These are phyloP conservation scores for Candida broadrunensis DNA, from an alignment of 805 yeast genomes.

Conservation along the genomic window DNA sequence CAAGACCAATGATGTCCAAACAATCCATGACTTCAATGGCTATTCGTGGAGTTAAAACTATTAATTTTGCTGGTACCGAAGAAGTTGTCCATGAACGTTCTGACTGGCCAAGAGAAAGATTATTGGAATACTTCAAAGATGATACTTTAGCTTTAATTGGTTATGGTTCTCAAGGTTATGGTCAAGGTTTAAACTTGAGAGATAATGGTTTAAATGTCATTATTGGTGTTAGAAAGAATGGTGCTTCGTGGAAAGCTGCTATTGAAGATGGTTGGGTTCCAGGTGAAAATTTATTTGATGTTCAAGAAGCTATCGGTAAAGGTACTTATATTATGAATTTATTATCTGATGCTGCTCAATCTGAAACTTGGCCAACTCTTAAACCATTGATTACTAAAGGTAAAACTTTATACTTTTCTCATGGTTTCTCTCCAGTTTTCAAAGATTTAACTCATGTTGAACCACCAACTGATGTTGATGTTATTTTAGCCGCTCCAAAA, in stretches of 20 bases:
- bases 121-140: conserved; percentile 93
- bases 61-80: conserved; percentile 93
- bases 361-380: conserved; percentile 91
- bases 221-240: conserved; percentile 96
- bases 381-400: conserved; percentile 94
- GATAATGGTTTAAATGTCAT: conserved; percentile 98
- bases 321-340: conserved; percentile 98
- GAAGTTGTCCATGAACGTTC: conserved; percentile 97
- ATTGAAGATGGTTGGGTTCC: conserved; percentile 99
- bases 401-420: conserved; percentile 97
- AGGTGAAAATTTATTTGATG: conserved; percentile 96
- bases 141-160: conserved; percentile 98
- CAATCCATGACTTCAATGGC: conserved; percentile 46
- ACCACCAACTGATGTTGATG: conserved; percentile 92
- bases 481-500: conserved; percentile 99
- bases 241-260: conserved; percentile 99
- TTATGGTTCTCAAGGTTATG: conserved; percentile 99
- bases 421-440: conserved; percentile 99
- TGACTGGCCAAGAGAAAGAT: conserved; percentile 99
- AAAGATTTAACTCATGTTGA: conserved; percentile 95
- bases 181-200: conserved; percentile 98
- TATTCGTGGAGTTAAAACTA: conserved; percentile 90
- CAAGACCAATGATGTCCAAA: conserved; percentile 42
- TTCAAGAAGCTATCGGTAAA: conserved; percentile 84
- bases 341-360: conserved; percentile 98